Evolutionary conservation across 2,329 filamentous ascomycete genomes (phyloP).

Genomic region (Pleomassaria siparia): DNA sequence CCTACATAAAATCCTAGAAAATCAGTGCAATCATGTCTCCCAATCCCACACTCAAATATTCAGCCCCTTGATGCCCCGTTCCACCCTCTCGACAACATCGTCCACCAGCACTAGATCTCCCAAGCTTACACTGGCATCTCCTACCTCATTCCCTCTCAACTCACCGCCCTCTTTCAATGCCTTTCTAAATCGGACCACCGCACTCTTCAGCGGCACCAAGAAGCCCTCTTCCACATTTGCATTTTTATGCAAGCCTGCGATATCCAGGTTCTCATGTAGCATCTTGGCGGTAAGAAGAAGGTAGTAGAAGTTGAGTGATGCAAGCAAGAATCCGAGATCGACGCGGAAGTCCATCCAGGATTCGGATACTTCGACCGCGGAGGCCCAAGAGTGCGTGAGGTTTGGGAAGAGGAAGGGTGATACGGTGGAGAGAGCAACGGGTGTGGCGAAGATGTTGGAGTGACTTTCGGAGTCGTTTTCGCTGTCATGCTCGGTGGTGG

Average conservation of each 20-base stretch:
- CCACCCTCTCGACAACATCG: constrained; percentile 35
- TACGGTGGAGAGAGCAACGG: constrained; percentile 50
- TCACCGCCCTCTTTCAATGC: constrained; percentile 40
- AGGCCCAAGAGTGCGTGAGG: constrained; percentile 45
- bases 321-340: constrained; percentile 57
- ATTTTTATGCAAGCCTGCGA: constrained; percentile 46
- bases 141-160: constrained; percentile 39
- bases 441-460: constrained; percentile 50
- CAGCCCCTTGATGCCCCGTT: constrained; percentile 8
- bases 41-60: background rate
- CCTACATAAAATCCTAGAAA: background rate
- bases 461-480: background rate
- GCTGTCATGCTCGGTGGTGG: constrained; percentile 10
- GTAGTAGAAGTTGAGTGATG: constrained; percentile 61
- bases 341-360: constrained; percentile 51
- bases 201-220: constrained; percentile 46
- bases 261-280: constrained; percentile 50
- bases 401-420: constrained; percentile 57
- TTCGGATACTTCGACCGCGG: constrained; percentile 26
- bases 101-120: constrained; percentile 38
- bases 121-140: constrained; percentile 36
- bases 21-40: no score
- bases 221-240: constrained; percentile 47
- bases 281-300: constrained; percentile 54
- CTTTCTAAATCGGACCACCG: constrained; percentile 38